Evolutionary conservation across 768 basidiomycete genomes (phyloP).

Genomic region (Leccinum variicolor): DNA sequence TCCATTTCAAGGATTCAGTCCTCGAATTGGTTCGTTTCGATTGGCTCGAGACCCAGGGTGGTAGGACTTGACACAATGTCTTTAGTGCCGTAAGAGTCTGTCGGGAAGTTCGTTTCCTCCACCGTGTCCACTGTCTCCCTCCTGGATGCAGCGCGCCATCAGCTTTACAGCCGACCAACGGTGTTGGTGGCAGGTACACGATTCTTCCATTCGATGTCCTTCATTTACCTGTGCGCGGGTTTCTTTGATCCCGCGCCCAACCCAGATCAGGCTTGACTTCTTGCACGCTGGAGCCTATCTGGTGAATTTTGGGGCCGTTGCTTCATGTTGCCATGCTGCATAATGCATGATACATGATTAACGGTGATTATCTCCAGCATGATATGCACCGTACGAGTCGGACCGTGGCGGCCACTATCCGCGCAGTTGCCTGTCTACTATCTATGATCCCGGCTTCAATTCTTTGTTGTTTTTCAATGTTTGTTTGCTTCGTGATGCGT

Average conservation of each 20-base stretch:
- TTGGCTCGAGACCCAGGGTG: slow-evolving; percentile 11
- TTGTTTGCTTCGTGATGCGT: not conserved
- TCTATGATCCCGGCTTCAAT: not conserved
- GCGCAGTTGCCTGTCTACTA: not conserved
- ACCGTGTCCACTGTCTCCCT: not conserved
- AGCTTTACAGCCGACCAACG: not conserved
- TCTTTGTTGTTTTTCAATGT: not conserved
- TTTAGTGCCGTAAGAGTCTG: not conserved
- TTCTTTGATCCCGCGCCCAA: slow-evolving; percentile 2
- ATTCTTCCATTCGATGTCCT: not conserved
- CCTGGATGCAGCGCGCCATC: not conserved
- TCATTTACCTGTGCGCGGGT: not conserved
- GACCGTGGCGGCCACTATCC: not conserved
- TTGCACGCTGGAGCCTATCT: slow-evolving; percentile 3
- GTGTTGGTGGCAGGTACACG: slow-evolving; percentile 2
- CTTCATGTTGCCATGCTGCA: not conserved
- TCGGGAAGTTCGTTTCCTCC: not conserved
- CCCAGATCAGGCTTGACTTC: slow-evolving; percentile 5
- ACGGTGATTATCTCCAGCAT: slow-evolving; percentile 26
- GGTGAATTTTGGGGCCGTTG: not conserved
- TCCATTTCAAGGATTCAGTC: not conserved
- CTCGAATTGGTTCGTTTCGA: slow-evolving; percentile 16
- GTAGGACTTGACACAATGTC: not conserved
- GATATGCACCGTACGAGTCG: not conserved
- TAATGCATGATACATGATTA: slow-evolving; percentile 11